Evolutionary conservation across 78 protist genomes (phyloP).

Genomic region (Chrysochromulina parva): DNA sequence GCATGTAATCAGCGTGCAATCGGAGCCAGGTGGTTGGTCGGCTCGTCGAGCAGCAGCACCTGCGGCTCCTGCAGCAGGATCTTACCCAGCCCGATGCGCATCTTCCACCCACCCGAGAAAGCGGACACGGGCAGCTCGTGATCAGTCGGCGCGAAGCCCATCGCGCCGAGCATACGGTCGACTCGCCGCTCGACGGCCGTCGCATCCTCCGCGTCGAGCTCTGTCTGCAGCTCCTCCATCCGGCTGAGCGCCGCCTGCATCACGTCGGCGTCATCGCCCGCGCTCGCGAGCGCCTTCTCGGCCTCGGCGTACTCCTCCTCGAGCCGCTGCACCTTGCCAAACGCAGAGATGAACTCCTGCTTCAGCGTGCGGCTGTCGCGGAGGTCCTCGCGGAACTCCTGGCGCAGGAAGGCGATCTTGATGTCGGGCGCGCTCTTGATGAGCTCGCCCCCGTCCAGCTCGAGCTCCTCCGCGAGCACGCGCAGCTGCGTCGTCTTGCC

Average conservation of each 20-base stretch:
- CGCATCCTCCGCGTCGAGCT: neutral
- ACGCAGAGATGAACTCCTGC: constrained; percentile 24
- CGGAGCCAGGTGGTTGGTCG: constrained; percentile 51
- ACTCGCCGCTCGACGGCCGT: neutral
- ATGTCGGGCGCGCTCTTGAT: constrained; percentile 19
- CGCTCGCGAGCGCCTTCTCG: constrained; percentile 3
- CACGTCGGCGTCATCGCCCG: constrained; percentile 6
- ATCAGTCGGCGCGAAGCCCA: constrained; percentile 15
- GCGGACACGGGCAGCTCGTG: neutral
- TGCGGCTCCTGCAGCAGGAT: constrained; percentile 20
- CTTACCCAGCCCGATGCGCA: constrained; percentile 58
- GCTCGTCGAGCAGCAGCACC: constrained; percentile 57
- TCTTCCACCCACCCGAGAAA: constrained; percentile 64
- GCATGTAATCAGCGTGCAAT: too few species aligned
- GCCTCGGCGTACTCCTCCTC: neutral
- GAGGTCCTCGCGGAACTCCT: constrained; percentile 42
- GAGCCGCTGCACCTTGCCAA: neutral
- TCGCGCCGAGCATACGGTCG: neutral
- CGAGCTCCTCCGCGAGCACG: constrained; percentile 23
- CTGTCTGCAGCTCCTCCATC: neutral
- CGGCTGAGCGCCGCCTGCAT: constrained; percentile 31
- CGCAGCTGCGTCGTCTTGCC: constrained; percentile 52
- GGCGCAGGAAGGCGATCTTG: constrained; percentile 20
- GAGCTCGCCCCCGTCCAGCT: constrained; percentile 28
- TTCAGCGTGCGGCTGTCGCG: neutral